Evolutionary conservation across 805 yeast species (phyloP).

Genomic region (Wickerhamomyces subpelliculosus): DNA sequence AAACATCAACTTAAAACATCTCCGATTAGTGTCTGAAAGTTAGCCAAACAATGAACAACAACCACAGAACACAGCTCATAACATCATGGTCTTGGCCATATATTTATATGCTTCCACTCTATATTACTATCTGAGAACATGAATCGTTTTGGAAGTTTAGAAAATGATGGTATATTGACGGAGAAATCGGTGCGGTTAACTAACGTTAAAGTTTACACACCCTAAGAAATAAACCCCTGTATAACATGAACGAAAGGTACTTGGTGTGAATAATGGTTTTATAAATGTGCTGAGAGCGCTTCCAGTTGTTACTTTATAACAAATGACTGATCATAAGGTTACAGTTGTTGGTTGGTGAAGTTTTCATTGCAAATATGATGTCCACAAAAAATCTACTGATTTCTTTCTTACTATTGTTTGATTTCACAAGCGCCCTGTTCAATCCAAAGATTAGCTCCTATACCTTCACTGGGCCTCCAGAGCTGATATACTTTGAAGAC

Average conservation of each 20-base stretch:
- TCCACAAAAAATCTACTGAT: not conserved
- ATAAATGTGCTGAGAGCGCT: no score
- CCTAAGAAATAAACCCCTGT: not conserved
- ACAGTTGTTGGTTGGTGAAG: not conserved
- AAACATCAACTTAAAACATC: not conserved
- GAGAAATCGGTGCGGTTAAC: not conserved
- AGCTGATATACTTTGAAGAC: slow-evolving; percentile 26
- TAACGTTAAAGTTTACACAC: not conserved
- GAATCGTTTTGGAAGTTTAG: not conserved
- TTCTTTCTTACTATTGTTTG: slow-evolving; percentile 7
- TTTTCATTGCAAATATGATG: not conserved
- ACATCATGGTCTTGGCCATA: no score
- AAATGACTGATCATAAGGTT: no score
- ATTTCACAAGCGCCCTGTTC: slow-evolving; percentile 15
- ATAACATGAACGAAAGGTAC: no score
- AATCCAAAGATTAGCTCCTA: slow-evolving; percentile 18
- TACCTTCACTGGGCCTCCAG: slow-evolving; percentile 18
- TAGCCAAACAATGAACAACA: no score
- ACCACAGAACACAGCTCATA: no score
- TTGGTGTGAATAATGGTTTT: no score
- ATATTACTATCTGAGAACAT: no score
- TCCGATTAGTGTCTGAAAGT: not conserved
- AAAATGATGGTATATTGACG: no score
- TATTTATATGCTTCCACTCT: no score
- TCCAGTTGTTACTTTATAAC: no score